Percentiles rank a stretch among this genome's conserved stretches.
phyloP scores from a whole-genome alignment of 768 basidiomycete genomes.

The Tricholoma terreum region DNA sequence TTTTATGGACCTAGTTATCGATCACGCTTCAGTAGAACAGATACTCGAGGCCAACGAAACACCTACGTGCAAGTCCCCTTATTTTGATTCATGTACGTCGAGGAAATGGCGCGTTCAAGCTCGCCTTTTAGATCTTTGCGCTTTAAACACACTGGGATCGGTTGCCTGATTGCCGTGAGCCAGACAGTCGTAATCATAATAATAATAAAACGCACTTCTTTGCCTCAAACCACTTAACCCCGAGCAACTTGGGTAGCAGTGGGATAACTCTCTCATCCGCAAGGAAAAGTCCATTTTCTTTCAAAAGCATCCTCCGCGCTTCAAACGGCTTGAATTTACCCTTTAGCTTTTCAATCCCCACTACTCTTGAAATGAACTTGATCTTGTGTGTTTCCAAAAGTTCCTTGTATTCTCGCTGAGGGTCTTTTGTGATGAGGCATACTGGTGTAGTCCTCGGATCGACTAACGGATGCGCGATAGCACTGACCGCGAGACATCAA shows the following conservation, averaged over 20 bases:
- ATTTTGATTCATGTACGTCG: slow-evolving; percentile 95
- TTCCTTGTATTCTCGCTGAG: slow-evolving; percentile 95
- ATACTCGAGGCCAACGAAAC: neutral
- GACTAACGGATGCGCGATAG: slow-evolving; percentile 75
- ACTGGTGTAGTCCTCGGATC: slow-evolving; percentile 80
- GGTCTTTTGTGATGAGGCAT: slow-evolving; percentile 94
- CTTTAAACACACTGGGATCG: slow-evolving; percentile 88
- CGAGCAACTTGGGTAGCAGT: slow-evolving; percentile 82
- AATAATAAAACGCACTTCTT: slow-evolving; percentile 71
- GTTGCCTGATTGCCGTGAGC: slow-evolving; percentile 60
- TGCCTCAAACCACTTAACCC: slow-evolving; percentile 88
- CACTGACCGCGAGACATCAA: slow-evolving; percentile 37
- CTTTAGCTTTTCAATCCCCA: slow-evolving; percentile 88
- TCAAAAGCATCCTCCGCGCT: slow-evolving; percentile 76
- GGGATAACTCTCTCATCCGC: slow-evolving; percentile 90
- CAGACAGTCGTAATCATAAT: neutral
- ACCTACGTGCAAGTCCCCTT: slow-evolving; percentile 90
- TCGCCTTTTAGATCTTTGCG: slow-evolving; percentile 90
- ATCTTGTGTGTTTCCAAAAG: slow-evolving; percentile 74
- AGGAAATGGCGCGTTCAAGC: slow-evolving; percentile 87
- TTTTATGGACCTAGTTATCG: slow-evolving; percentile 70
- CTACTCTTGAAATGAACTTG: slow-evolving; percentile 88
- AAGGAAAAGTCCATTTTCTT: slow-evolving; percentile 89
- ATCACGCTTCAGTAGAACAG: neutral
- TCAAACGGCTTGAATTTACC: slow-evolving; percentile 90